Evolutionary conservation across 257 asterid species (phyloP).

Genomic region (Avicennia marina): DNA sequence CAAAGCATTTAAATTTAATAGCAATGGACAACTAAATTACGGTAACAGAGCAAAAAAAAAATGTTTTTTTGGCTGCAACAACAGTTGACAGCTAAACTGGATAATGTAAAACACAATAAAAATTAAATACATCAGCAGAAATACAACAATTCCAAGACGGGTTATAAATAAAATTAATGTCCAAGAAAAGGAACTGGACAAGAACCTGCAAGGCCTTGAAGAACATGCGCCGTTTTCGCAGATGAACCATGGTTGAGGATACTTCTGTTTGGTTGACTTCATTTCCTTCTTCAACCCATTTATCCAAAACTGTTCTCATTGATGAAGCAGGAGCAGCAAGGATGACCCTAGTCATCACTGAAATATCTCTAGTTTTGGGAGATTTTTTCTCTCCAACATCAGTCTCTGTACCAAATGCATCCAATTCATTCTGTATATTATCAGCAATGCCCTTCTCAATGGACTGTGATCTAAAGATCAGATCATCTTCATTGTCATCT

Average conservation of each 20-base stretch:
- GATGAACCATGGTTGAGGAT: constrained; percentile 26
- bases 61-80: too few relatives aligned
- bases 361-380: constrained; percentile 15
- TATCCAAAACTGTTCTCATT: constrained; percentile 37
- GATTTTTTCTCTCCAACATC: constrained; percentile 20
- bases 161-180: background rate
- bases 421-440: constrained; percentile 25
- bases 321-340: constrained; percentile 31
- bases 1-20: too few relatives aligned
- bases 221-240: constrained; percentile 43
- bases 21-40: too few relatives aligned
- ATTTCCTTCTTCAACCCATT: constrained; percentile 72
- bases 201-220: constrained; percentile 70
- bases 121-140: too few relatives aligned
- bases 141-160: background rate
- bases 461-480: constrained; percentile 37
- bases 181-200: background rate
- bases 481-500: constrained; percentile 29
- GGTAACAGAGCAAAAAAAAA: too few relatives aligned
- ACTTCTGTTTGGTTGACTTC: constrained; percentile 43
- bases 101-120: too few relatives aligned
- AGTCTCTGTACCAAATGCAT: constrained; percentile 26
- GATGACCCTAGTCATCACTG: constrained; percentile 40
- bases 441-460: constrained; percentile 35
- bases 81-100: too few relatives aligned